Conservation (phyloP, 2,329 filamentous ascomycete genomes). For the Fusarium keratoplasticum region DNA sequence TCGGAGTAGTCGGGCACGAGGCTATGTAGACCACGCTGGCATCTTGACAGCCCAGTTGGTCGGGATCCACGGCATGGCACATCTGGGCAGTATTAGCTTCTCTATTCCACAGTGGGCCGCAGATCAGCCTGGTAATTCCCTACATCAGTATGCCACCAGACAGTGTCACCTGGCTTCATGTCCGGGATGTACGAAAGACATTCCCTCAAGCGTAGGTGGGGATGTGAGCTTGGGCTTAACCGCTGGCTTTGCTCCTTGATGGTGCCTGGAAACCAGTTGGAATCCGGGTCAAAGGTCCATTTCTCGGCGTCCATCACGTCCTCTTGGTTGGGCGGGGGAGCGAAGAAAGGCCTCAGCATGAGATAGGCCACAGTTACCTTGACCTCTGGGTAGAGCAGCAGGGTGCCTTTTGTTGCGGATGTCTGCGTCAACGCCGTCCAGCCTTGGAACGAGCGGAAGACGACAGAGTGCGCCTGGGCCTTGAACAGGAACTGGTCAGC, state of each 20-base stretch:
- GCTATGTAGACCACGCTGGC: conserved; percentile 52
- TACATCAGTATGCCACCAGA: conserved; percentile 30
- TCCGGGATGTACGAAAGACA: conserved; percentile 14
- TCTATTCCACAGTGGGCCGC: neutral
- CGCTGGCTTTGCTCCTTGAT: conserved; percentile 21
- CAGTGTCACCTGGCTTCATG: conserved; percentile 16
- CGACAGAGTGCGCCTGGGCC: conserved; percentile 51
- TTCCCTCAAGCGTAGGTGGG: conserved; percentile 12
- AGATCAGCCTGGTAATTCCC: neutral
- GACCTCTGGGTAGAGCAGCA: conserved; percentile 52
- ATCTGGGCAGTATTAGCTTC: conserved; percentile 38
- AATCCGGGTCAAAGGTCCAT: conserved; percentile 24
- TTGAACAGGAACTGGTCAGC: conserved; percentile 51
- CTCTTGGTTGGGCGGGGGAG: neutral
- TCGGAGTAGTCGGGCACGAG: conserved; percentile 48
- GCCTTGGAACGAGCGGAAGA: conserved; percentile 54
- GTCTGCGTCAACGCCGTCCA: conserved; percentile 56
- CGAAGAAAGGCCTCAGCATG: conserved; percentile 14
- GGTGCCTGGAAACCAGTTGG: conserved; percentile 15
- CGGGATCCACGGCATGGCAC: conserved; percentile 53
- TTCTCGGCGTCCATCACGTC: conserved; percentile 47
- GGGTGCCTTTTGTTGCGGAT: conserved; percentile 48
- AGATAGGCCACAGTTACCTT: conserved; percentile 6
- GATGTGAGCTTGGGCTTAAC: conserved; percentile 17
- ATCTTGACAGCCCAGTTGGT: conserved; percentile 48